Percentiles rank a stretch among this genome's conserved stretches.
phyloP scores from a whole-genome alignment of 148 eudicot genomes.

The Fallopia convolvulus region DNA sequence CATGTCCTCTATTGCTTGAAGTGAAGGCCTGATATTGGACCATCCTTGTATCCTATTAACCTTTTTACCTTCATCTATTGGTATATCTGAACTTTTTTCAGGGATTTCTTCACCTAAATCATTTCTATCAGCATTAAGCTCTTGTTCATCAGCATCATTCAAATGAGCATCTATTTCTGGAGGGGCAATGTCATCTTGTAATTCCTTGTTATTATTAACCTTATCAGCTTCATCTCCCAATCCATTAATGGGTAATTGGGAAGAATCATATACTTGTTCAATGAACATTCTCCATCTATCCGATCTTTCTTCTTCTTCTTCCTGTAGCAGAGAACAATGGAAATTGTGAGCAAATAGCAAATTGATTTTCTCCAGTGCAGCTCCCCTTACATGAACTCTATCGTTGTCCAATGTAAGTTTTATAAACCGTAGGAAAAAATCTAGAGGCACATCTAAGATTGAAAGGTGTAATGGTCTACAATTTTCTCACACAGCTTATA shows the following conservation, averaged over 20 bases:
- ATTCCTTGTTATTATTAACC: conserved; percentile 12
- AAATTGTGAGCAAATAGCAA: background rate
- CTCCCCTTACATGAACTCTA: background rate
- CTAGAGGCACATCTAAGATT: background rate
- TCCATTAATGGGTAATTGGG: conserved; percentile 32
- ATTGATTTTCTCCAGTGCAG: background rate
- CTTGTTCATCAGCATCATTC: conserved; percentile 13
- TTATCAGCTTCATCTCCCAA: conserved; percentile 24
- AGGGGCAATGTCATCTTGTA: conserved; percentile 18
- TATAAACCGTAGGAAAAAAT: background rate
- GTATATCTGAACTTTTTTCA: conserved; percentile 22
- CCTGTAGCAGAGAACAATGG: conserved; percentile 35
- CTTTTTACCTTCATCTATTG: conserved; percentile 22
- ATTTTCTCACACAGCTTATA: background rate
- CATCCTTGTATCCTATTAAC: conserved; percentile 54
- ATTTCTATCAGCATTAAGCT: conserved; percentile 28
- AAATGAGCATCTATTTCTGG: conserved; percentile 30
- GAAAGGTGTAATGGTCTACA: background rate
- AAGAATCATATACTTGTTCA: conserved; percentile 51
- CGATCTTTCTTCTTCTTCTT: conserved; percentile 98
- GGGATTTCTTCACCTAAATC: conserved; percentile 25
- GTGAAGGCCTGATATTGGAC: conserved; percentile 72
- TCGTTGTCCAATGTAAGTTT: background rate
- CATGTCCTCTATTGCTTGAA: conserved; percentile 66
- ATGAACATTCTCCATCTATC: conserved; percentile 79